Conservation (phyloP, 2,329 filamentous ascomycete species). For the Fusarium sp. region DNA sequence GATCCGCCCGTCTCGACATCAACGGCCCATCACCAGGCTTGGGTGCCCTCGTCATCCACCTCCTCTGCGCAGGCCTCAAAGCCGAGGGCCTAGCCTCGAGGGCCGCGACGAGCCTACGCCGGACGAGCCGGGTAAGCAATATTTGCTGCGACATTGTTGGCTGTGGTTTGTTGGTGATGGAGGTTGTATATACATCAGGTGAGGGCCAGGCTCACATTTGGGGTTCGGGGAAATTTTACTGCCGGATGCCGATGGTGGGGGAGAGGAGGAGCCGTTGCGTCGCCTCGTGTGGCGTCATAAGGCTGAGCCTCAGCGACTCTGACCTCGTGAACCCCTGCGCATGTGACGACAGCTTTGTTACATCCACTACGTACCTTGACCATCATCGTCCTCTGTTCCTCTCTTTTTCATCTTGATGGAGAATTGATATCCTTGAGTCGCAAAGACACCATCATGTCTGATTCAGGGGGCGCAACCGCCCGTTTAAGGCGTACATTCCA, state of each 20-base stretch:
- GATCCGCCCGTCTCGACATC: slow-evolving; percentile 73
- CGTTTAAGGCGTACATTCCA: slow-evolving; percentile 82
- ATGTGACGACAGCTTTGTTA: slow-evolving; percentile 37
- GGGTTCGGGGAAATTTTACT: slow-evolving; percentile 45
- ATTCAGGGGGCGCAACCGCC: slow-evolving; percentile 54
- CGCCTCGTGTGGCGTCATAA: slow-evolving; percentile 45
- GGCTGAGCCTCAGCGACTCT: slow-evolving; percentile 38
- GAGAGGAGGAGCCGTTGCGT: neutral
- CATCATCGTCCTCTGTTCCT: neutral
- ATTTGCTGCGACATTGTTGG: slow-evolving; percentile 39
- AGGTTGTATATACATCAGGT: slow-evolving; percentile 32
- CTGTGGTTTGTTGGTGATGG: neutral
- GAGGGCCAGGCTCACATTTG: slow-evolving; percentile 23
- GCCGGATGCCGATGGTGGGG: slow-evolving; percentile 33
- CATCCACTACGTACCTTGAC: slow-evolving; percentile 4
- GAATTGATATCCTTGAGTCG: neutral
- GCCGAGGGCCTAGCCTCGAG: slow-evolving; percentile 33
- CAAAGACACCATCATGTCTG: slow-evolving; percentile 34
- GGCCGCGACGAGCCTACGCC: slow-evolving; percentile 41
- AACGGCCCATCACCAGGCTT: slow-evolving; percentile 71
- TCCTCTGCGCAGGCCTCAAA: slow-evolving; percentile 52
- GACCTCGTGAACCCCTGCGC: slow-evolving; percentile 19
- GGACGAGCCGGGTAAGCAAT: slow-evolving; percentile 43
- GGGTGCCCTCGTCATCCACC: slow-evolving; percentile 66
- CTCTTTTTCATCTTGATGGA: neutral